Percentiles rank a stretch among this genome's conserved stretches.
Evolutionary conservation across 768 basidiomycete species (phyloP).

Genomic region (Lanmaoa pseudosensibilis): DNA sequence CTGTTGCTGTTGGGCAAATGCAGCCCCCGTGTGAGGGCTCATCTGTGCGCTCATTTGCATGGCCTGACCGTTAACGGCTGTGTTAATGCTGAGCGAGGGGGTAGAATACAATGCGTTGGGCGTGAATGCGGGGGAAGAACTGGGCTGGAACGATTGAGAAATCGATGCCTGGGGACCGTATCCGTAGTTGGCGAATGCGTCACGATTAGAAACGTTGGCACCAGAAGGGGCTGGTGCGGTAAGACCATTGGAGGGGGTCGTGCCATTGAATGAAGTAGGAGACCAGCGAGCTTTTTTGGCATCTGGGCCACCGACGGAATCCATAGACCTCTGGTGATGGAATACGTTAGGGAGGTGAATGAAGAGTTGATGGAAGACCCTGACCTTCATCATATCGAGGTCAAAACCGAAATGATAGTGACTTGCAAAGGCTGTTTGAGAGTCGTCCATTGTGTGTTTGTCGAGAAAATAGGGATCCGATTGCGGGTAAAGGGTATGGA

Average conservation of each 20-base stretch:
- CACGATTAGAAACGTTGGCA: conserved; percentile 46
- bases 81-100: conserved; percentile 68
- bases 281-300: conserved; percentile 92
- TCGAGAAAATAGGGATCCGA: conserved; percentile 24
- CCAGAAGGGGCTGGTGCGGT: conserved; percentile 38
- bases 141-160: conserved; percentile 50
- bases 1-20: conserved; percentile 49
- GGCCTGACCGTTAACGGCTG: conserved; percentile 46
- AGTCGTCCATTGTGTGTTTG: conserved; percentile 62
- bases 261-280: conserved; percentile 51
- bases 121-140: conserved; percentile 48
- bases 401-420: conserved; percentile 80
- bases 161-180: conserved; percentile 76
- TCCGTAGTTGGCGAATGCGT: conserved; percentile 84
- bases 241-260: conserved; percentile 38
- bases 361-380: conserved; percentile 14
- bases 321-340: conserved; percentile 75
- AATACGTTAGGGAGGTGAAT: conserved; percentile 4
- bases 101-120: conserved; percentile 71
- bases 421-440: conserved; percentile 65
- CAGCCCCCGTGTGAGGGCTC: conserved; percentile 64
- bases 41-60: conserved; percentile 54
- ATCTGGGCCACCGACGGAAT: conserved; percentile 77
- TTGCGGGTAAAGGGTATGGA: conserved; percentile 37
- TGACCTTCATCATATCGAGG: conserved; percentile 91